phyloP scores from a whole-genome alignment of 1,284 basidiomycete species.

The Fomitopsis schrenkii region DNA sequence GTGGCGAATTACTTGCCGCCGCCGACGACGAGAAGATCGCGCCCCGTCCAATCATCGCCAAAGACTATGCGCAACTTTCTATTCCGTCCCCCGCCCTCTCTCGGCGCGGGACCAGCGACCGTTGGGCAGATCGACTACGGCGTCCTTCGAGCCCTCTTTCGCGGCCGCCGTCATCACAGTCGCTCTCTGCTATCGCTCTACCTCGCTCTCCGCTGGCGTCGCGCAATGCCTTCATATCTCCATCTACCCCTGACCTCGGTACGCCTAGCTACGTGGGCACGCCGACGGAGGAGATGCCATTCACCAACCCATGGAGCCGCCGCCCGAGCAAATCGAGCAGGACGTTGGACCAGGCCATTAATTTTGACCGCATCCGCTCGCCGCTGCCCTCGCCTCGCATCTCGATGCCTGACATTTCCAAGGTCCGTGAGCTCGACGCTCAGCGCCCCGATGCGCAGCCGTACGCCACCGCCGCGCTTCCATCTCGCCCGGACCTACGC shows the following conservation, averaged over 20 bases:
- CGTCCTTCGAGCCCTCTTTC: slow-evolving; percentile 2
- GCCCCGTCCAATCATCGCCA: background rate
- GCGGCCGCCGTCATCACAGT: background rate
- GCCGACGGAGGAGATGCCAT: background rate
- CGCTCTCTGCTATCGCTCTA: background rate
- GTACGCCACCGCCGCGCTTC: background rate
- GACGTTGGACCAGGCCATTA: slow-evolving; percentile 2
- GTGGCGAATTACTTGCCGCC: background rate
- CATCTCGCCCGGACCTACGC: background rate
- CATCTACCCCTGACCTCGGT: background rate
- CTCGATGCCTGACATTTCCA: background rate
- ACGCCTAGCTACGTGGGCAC: background rate
- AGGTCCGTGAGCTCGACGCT: background rate
- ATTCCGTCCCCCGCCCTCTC: background rate
- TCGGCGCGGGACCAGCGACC: background rate
- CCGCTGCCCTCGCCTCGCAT: background rate
- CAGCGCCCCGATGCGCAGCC: background rate
- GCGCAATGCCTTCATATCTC: background rate
- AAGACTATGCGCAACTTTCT: background rate
- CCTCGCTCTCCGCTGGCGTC: background rate
- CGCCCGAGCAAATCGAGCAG: background rate
- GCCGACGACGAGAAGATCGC: background rate
- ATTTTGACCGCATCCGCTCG: slow-evolving; percentile 9
- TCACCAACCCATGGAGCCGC: background rate
- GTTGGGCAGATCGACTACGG: slow-evolving; percentile 3